Percentiles rank a stretch among this genome's conserved stretches.
These are phyloP conservation scores for Pestalotiopsis sp. DNA, from an alignment of 2,329 filamentous ascomycete genomes.

Conservation along the genomic window DNA sequence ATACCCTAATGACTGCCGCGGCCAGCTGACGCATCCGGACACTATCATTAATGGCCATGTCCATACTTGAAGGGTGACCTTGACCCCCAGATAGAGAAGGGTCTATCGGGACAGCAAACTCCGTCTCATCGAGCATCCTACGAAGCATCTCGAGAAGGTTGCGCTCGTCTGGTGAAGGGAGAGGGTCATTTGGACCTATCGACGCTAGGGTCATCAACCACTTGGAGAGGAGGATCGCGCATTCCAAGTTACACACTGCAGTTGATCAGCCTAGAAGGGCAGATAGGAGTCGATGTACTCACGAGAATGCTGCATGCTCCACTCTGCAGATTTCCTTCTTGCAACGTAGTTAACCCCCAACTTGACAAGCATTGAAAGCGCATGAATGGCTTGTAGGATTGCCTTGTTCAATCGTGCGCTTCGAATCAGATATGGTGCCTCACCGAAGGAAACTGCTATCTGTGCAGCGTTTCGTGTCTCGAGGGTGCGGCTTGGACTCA, in stretches of 20 bases:
- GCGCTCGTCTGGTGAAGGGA: constrained; percentile 53
- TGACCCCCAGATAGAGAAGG: constrained; percentile 49
- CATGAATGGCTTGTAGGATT: constrained; percentile 68
- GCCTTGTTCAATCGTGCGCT: constrained; percentile 63
- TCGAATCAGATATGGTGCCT: constrained; percentile 59
- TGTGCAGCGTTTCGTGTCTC: constrained; percentile 65
- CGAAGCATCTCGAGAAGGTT: constrained; percentile 57
- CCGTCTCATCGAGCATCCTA: constrained; percentile 62
- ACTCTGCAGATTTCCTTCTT: constrained; percentile 60
- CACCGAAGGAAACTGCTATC: constrained; percentile 62
- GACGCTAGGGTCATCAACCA: constrained; percentile 60
- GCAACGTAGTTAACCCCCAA: constrained; percentile 64
- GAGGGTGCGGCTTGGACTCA: constrained; percentile 62
- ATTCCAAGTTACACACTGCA: constrained; percentile 62
- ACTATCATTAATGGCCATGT: constrained; percentile 48
- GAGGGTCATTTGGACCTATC: constrained; percentile 51
- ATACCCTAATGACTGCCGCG: constrained; percentile 59
- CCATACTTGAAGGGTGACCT: constrained; percentile 39
- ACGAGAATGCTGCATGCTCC: constrained; percentile 66
- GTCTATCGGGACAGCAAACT: constrained; percentile 62
- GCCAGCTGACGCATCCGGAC: constrained; percentile 57
- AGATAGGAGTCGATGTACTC: constrained; percentile 31
- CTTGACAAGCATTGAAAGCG: constrained; percentile 67
- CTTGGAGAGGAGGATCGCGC: constrained; percentile 61
- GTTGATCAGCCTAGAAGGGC: constrained; percentile 20